These are phyloP conservation scores for Mucor lusitanicus DNA, from an alignment of 371 early-diverging fungal genomes.

Conservation along the genomic window DNA sequence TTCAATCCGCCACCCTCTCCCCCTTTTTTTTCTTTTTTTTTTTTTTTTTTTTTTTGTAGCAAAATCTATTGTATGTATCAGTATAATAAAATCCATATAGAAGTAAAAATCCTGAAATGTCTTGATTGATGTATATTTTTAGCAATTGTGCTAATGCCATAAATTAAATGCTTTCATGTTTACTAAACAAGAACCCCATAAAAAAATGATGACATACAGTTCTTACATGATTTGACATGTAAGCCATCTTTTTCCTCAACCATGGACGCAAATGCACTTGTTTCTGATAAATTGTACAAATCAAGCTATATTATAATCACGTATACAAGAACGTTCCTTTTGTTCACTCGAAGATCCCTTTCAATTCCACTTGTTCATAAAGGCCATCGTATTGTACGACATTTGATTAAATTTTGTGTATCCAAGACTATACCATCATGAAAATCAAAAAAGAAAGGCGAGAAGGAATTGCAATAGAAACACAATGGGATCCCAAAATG, in stretches of 20 bases:
- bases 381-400: neutral
- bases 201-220: neutral
- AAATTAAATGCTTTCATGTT: neutral
- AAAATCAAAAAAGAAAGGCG: neutral
- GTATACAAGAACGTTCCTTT: neutral
- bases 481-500: neutral
- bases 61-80: neutral
- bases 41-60: constrained; percentile 1
- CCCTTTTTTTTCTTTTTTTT: neutral
- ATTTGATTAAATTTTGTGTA: neutral
- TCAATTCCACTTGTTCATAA: neutral
- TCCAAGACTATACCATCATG: neutral
- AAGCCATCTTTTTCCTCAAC: neutral
- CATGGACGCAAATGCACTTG: neutral
- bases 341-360: neutral
- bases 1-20: neutral
- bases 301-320: neutral
- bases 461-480: neutral
- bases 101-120: neutral
- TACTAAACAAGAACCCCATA: neutral
- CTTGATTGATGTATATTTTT: neutral
- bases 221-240: neutral
- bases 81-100: neutral
- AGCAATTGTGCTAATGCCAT: neutral
- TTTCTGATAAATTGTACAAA: neutral